Base-by-base conservation (phyloP, 805 yeast genomes). In the Hanseniaspora pseudoguilliermondii region DNA sequence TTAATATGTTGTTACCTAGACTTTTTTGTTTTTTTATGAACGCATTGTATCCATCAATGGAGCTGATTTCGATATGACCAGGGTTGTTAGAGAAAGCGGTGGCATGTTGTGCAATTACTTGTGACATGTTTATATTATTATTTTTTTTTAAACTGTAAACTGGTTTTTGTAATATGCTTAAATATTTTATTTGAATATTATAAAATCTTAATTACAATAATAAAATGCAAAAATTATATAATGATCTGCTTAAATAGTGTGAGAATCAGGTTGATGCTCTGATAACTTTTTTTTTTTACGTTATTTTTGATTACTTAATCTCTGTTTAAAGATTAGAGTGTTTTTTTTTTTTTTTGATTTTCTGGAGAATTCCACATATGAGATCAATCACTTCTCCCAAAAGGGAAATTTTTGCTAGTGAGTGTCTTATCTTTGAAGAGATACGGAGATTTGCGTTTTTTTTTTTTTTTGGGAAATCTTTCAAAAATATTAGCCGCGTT, bases 21-120 rank as follows among this genome's bases (percentile, higher is more conserved):
- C 63, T 63, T 38, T 68, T 65, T 35, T 71, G 65, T 53, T 66
- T 69, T n/a, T 62, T 59, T 48, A 73, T 60, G 57, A 72, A 73
- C 32, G 71, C 74, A 29, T 69, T 59, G 62, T 73, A 73, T 13
- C 75, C 75, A 43, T 66, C 64, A 7, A 68, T 62, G 13, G 73
- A 67, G 11, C 73, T 70, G 40, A 73, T 62, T 57, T 72, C 75
- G 20, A 73, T 70, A 7, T 46, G 49, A 8, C 39, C 15, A 2
- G 40, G 49, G 23, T 46, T 29, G 15, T 20, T 46, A 10, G 27
- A 46, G 5, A 34, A 21, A 18, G 40, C 32, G 13, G 39, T 2
- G 7, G 47, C 1, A n/a, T 71, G 67, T 46, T 66, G 64, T 13
- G 60, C 63, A 13, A 46, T 46, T 5, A 46, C 49, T 46, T 46